These are phyloP conservation scores for Arthrobotrys iridis DNA, from an alignment of 2,329 filamentous ascomycete genomes.

Conservation along the genomic window DNA sequence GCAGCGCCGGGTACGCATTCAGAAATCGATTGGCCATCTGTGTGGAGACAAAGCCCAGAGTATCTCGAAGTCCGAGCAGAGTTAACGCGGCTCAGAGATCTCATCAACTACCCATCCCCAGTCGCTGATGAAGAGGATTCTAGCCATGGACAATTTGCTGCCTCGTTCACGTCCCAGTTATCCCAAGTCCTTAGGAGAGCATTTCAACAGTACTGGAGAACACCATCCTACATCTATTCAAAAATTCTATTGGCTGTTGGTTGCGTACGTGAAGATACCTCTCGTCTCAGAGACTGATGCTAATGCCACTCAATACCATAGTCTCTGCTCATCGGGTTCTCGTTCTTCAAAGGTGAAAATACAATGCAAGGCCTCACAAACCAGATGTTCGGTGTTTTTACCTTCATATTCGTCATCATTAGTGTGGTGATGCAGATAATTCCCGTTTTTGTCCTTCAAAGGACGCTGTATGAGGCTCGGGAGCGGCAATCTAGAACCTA, in stretches of 20 bases:
- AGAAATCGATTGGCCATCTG: constrained; percentile 66
- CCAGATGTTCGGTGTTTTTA: constrained; percentile 86
- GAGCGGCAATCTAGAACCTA: constrained; percentile 86
- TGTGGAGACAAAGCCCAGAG: constrained; percentile 65
- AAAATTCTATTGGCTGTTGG: constrained; percentile 76
- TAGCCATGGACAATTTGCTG: constrained; percentile 80
- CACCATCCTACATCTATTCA: constrained; percentile 86
- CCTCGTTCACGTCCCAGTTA: constrained; percentile 75
- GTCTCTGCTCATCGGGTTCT: constrained; percentile 82
- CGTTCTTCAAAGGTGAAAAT: constrained; percentile 77
- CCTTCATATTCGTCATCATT: constrained; percentile 82
- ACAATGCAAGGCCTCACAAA: constrained; percentile 82
- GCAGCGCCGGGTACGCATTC: constrained; percentile 66
- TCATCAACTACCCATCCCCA: constrained; percentile 42
- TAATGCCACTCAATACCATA: constrained; percentile 46
- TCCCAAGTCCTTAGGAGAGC: constrained; percentile 75
- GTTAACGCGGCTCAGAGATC: constrained; percentile 62
- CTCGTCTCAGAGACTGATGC: neutral
- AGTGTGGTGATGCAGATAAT: constrained; percentile 81
- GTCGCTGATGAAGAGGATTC: constrained; percentile 63
- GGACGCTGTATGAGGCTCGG: constrained; percentile 82
- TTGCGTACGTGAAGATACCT: constrained; percentile 59
- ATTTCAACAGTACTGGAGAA: constrained; percentile 92
- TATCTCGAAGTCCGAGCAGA: constrained; percentile 63
- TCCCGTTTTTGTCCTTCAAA: constrained; percentile 84